A percentile compares a stretch with the other conserved stretches of the same genome.
Evolutionary conservation across 2,329 filamentous ascomycete genomes (phyloP).

Genomic region (Beauveria asiatica): DNA sequence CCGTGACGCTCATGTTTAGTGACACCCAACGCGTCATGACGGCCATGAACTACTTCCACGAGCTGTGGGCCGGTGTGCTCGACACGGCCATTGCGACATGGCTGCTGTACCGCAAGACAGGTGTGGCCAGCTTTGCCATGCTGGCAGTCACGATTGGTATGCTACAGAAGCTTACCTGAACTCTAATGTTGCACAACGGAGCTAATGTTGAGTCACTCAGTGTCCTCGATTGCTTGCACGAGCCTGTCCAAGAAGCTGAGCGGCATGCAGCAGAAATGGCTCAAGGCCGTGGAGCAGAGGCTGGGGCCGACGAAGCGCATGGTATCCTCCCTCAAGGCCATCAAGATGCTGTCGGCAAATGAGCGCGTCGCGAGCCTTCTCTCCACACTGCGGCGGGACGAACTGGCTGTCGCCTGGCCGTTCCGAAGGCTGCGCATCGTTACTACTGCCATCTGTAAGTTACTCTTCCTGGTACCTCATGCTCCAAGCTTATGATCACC

Average conservation of each 20-base stretch:
- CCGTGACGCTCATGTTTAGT: constrained; percentile 6
- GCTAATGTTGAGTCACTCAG: not conserved
- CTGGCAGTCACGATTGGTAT: constrained; percentile 1
- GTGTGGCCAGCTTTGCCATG: not conserved
- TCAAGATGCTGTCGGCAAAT: not conserved
- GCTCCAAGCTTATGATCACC: not conserved
- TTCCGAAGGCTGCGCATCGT: not conserved
- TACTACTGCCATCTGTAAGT: not conserved
- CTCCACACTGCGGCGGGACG: not conserved
- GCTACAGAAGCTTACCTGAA: not conserved
- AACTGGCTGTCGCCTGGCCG: not conserved
- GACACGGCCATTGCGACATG: not conserved
- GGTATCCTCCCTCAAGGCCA: constrained; percentile 1
- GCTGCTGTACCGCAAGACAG: not conserved
- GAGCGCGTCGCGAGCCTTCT: not conserved
- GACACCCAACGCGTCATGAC: constrained; percentile 1
- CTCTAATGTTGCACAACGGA: not conserved
- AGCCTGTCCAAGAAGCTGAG: not conserved
- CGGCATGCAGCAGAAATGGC: not conserved
- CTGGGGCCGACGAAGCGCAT: not conserved
- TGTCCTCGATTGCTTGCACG: not conserved
- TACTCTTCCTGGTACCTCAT: not conserved
- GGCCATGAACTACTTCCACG: constrained; percentile 3
- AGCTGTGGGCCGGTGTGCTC: not conserved
- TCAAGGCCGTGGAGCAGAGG: not conserved